These are phyloP conservation scores for Diplodia seriata DNA, from an alignment of 2,329 filamentous ascomycete genomes.

Conservation along the genomic window DNA sequence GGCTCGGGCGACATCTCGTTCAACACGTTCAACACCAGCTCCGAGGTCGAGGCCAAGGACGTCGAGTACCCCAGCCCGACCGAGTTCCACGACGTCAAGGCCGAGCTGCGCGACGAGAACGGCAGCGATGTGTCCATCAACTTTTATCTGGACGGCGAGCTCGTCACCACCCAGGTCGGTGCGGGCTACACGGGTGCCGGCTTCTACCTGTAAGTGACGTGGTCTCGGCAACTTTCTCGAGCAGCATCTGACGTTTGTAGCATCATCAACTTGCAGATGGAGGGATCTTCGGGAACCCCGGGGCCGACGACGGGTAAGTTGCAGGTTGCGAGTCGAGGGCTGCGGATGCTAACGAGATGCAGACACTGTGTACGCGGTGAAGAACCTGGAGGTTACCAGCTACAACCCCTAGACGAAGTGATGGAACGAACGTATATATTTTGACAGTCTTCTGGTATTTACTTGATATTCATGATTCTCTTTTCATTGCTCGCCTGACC, in stretches of 20 bases:
- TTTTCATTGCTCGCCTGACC: background rate
- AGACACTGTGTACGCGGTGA: constrained; percentile 40
- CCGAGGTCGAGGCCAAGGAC: constrained; percentile 55
- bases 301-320: constrained; percentile 22
- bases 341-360: constrained; percentile 34
- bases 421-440: too few relatives aligned
- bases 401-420: constrained; percentile 15
- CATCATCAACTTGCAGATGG: constrained; percentile 46
- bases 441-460: background rate
- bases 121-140: constrained; percentile 60
- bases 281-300: constrained; percentile 38
- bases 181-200: constrained; percentile 55
- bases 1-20: constrained; percentile 60
- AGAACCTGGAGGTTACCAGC: constrained; percentile 38
- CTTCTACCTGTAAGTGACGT: constrained; percentile 39
- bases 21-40: constrained; percentile 62
- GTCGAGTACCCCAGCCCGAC: constrained; percentile 56
- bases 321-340: constrained; percentile 29
- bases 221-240: background rate
- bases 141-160: constrained; percentile 61
- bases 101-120: constrained; percentile 60
- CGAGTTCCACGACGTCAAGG: constrained; percentile 59
- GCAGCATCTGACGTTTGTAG: constrained; percentile 25
- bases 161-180: constrained; percentile 60
- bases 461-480: background rate